Percentiles rank a stretch among this genome's conserved stretches.
Conservation (phyloP, 1,139 yeast species). For the Lodderomyces oxycetoniae region DNA sequence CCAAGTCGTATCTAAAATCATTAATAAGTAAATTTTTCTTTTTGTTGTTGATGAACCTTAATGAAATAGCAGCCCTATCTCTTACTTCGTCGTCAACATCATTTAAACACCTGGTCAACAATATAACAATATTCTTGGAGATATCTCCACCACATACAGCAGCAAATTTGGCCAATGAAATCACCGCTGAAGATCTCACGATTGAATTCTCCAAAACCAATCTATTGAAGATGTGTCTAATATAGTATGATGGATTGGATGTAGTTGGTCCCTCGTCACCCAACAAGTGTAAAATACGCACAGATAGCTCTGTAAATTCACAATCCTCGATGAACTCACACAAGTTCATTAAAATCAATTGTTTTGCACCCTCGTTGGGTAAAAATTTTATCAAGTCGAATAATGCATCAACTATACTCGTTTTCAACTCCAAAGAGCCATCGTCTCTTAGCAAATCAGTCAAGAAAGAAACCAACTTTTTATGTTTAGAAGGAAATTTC, state of each 20-base stretch:
- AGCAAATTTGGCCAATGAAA: constrained; percentile 89
- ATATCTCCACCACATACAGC: constrained; percentile 68
- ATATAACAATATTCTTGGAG: constrained; percentile 63
- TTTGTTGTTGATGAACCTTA: constrained; percentile 56
- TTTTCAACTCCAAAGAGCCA: constrained; percentile 81
- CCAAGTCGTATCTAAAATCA: constrained; percentile 65
- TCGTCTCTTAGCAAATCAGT: constrained; percentile 86
- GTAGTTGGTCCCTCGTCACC: constrained; percentile 95
- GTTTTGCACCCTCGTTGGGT: constrained; percentile 71
- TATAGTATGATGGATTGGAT: constrained; percentile 80
- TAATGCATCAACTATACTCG: constrained; percentile 84
- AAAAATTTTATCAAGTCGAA: constrained; percentile 83
- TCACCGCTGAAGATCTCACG: constrained; percentile 92
- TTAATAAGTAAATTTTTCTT: constrained; percentile 60
- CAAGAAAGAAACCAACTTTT: constrained; percentile 74
- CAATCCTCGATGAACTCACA: constrained; percentile 98
- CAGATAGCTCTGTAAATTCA: constrained; percentile 90
- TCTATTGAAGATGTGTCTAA: constrained; percentile 94
- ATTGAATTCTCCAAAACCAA: constrained; percentile 93
- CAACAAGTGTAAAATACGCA: constrained; percentile 80
- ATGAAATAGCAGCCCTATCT: constrained; percentile 89
- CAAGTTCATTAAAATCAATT: constrained; percentile 76
- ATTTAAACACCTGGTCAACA: constrained; percentile 76
- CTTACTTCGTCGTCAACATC: constrained; percentile 97
- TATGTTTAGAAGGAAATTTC: constrained; percentile 89